phyloP scores from a whole-genome alignment of 257 asterid genomes.

The Datura wrightii region DNA sequence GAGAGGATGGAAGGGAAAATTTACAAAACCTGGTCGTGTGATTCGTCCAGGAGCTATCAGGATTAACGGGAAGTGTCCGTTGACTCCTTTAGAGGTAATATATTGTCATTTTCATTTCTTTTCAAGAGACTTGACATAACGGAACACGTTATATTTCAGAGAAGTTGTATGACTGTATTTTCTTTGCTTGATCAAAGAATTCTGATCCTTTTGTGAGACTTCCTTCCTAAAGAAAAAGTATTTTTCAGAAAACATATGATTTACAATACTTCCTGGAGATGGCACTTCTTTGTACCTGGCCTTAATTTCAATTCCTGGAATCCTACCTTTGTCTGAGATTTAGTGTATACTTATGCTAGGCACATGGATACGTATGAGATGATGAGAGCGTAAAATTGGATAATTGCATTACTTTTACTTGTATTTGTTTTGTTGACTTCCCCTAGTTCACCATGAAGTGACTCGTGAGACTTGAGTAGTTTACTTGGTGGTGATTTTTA shows the following conservation, averaged over 20 bases:
- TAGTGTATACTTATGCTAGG: not conserved
- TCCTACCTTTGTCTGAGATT: constrained; percentile 4
- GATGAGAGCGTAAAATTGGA: not conserved
- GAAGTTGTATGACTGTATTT: not conserved
- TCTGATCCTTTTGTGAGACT: constrained; percentile 6
- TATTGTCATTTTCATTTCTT: constrained; percentile 26
- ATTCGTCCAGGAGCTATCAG: constrained; percentile 90
- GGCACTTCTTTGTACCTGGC: constrained; percentile 1
- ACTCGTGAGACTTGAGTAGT: not conserved
- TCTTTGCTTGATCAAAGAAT: constrained; percentile 1
- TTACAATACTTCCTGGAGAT: constrained; percentile 6
- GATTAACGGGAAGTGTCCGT: constrained; percentile 90
- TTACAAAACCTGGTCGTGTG: constrained; percentile 88
- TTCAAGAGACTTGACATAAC: not conserved
- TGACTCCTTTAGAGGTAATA: constrained; percentile 93
- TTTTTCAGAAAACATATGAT: not conserved
- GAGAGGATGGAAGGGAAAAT: constrained; percentile 98
- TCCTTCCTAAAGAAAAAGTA: not conserved
- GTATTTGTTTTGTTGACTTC: not conserved
- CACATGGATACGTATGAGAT: not conserved
- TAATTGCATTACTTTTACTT: not conserved
- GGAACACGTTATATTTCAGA: not conserved
- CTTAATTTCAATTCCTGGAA: not conserved
- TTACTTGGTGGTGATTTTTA: not conserved
- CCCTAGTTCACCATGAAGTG: constrained; percentile 1